Percentiles rank a stretch among this genome's conserved stretches.
phyloP scores from a whole-genome alignment of 495 filamentous ascomycete species.

The Glarea lozoyensis region DNA sequence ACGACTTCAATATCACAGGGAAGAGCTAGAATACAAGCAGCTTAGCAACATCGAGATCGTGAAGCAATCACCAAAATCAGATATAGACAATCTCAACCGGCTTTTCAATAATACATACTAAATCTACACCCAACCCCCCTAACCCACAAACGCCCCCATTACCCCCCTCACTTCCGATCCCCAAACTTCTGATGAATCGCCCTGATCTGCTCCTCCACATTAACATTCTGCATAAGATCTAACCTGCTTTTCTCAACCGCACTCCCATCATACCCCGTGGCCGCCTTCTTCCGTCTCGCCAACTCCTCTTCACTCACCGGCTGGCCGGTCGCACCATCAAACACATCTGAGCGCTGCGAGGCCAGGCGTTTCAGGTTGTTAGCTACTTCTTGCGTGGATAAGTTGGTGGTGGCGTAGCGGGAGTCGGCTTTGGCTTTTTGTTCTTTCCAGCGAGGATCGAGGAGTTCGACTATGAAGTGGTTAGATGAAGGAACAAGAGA shows the following conservation, averaged over 20 bases:
- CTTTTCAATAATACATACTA: too few relatives aligned
- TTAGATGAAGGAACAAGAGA: conserved; percentile 1
- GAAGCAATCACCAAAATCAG: too few relatives aligned
- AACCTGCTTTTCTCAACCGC: conserved; percentile 43
- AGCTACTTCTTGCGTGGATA: conserved; percentile 79
- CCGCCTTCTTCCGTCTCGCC: conserved; percentile 65
- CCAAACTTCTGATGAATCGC: conserved; percentile 58
- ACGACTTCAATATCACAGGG: too few relatives aligned
- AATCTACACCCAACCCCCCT: neutral
- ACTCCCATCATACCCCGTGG: conserved; percentile 55
- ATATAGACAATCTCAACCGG: too few relatives aligned
- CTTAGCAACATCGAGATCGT: too few relatives aligned
- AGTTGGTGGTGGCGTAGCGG: conserved; percentile 76
- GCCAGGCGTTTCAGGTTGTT: conserved; percentile 95
- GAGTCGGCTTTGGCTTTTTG: conserved; percentile 82
- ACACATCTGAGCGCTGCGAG: conserved; percentile 86
- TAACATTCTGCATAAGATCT: conserved; percentile 51
- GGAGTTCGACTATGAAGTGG: conserved; percentile 57
- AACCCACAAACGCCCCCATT: neutral
- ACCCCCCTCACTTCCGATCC: conserved; percentile 13
- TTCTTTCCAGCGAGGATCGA: conserved; percentile 94
- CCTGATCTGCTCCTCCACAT: conserved; percentile 65
- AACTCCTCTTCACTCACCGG: conserved; percentile 64
- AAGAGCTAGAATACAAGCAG: too few relatives aligned
- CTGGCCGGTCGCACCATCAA: conserved; percentile 65